These are phyloP conservation scores for Rhizophlyctis rosea DNA, from an alignment of 192 early-diverging fungal species.

Conservation along the genomic window DNA sequence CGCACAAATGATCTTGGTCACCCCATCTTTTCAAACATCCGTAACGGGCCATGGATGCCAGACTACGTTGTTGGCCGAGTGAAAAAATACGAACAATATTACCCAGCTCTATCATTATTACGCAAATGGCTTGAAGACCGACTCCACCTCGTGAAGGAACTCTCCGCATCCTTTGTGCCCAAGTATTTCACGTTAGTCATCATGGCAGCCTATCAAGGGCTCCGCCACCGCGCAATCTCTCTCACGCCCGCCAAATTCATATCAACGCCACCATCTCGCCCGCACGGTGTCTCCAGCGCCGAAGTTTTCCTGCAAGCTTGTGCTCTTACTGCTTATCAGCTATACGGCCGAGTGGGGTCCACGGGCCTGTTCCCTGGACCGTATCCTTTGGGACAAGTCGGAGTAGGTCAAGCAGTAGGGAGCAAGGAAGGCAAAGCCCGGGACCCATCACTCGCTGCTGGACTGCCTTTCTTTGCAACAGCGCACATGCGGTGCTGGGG, in stretches of 20 bases:
- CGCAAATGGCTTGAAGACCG: constrained; percentile 77
- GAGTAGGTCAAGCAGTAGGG: not conserved
- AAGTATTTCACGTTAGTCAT: constrained; percentile 91
- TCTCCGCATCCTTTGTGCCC: constrained; percentile 83
- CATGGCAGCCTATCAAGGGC: constrained; percentile 72
- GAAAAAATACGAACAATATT: constrained; percentile 41
- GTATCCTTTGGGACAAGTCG: constrained; percentile 22
- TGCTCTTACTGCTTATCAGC: constrained; percentile 78
- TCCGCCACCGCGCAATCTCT: constrained; percentile 58
- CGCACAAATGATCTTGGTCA: constrained; percentile 89
- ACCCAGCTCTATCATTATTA: constrained; percentile 42
- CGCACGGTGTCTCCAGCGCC: constrained; percentile 47
- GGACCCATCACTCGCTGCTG: constrained; percentile 75
- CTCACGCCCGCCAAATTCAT: constrained; percentile 54
- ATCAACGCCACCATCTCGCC: constrained; percentile 63
- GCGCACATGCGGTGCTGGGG: constrained; percentile 97
- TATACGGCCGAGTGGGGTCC: constrained; percentile 79
- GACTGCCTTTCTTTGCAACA: constrained; percentile 90
- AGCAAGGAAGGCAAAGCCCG: constrained; percentile 9
- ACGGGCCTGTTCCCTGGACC: constrained; percentile 70
- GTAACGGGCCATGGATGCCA: constrained; percentile 86
- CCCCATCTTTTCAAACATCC: constrained; percentile 84
- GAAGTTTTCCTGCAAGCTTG: constrained; percentile 69
- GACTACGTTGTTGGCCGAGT: constrained; percentile 84
- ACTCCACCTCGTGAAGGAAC: constrained; percentile 62